A percentile compares a stretch with the other conserved stretches of the same genome.
phyloP scores from a whole-genome alignment of 2,329 filamentous ascomycete genomes.

The Acrodontium crateriforme region DNA sequence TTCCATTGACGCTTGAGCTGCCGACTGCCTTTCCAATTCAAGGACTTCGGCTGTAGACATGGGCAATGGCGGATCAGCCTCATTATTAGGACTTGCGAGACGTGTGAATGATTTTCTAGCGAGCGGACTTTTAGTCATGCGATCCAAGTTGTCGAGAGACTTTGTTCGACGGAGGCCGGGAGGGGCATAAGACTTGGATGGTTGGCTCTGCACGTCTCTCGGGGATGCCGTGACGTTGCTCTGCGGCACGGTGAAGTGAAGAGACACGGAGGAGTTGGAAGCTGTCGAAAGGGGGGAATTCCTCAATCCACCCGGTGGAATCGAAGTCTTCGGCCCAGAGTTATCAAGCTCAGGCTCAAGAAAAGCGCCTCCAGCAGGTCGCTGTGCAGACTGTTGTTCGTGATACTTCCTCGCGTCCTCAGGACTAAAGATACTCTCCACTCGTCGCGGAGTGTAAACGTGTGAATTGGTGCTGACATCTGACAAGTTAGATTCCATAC shows the following conservation, averaged over 20 bases:
- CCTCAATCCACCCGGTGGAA: too few relatives aligned
- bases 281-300: background rate
- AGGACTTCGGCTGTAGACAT: slow-evolving; percentile 6
- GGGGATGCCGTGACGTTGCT: background rate
- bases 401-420: slow-evolving; percentile 64
- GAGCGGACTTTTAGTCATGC: slow-evolving; percentile 24
- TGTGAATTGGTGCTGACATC: slow-evolving; percentile 44
- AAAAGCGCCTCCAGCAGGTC: slow-evolving; percentile 30
- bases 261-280: slow-evolving; percentile 6
- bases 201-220: too few relatives aligned
- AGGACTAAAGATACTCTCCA: slow-evolving; percentile 62
- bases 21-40: slow-evolving; percentile 3
- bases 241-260: slow-evolving; percentile 9
- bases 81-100: slow-evolving; percentile 4
- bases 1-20: slow-evolving; percentile 3
- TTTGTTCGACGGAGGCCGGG: background rate
- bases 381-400: slow-evolving; percentile 44
- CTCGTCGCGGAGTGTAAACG: slow-evolving; percentile 51
- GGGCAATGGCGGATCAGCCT: background rate
- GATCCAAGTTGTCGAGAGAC: slow-evolving; percentile 3
- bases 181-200: background rate
- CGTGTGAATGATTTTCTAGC: slow-evolving; percentile 29
- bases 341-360: background rate
- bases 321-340: background rate
- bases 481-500: slow-evolving; percentile 49